These are phyloP conservation scores for Citrus australasica DNA, from an alignment of 345 rosid genomes.

Conservation along the genomic window DNA sequence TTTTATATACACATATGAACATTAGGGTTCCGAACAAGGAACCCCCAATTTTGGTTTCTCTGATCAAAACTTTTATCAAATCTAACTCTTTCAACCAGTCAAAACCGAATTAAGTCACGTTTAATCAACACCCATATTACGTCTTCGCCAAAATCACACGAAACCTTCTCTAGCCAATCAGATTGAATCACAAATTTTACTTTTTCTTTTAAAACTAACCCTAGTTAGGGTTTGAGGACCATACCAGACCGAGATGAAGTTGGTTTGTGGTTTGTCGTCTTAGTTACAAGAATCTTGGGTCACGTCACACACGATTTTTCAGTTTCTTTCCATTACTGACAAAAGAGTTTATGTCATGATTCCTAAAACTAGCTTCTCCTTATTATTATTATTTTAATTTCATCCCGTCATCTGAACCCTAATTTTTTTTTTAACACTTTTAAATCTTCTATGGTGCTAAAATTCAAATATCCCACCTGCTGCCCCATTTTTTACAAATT, in stretches of 20 bases:
- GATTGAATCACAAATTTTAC: slow-evolving; percentile 8
- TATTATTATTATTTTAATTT: background rate
- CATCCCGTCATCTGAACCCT: slow-evolving; percentile 21
- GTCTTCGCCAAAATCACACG: slow-evolving; percentile 34
- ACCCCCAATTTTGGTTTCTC: slow-evolving; percentile 7
- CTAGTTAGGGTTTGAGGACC: slow-evolving; percentile 36
- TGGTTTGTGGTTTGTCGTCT: slow-evolving; percentile 35
- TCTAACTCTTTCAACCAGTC: slow-evolving; percentile 27
- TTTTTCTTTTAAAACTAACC: background rate
- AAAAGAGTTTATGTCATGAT: slow-evolving; percentile 51
- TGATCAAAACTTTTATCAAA: slow-evolving; percentile 13
- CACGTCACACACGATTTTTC: slow-evolving; percentile 64
- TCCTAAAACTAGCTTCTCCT: slow-evolving; percentile 13
- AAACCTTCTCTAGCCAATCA: slow-evolving; percentile 27
- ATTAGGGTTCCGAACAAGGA: background rate
- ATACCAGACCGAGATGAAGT: slow-evolving; percentile 33
- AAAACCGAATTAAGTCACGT: slow-evolving; percentile 18
- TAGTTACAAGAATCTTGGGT: slow-evolving; percentile 63
- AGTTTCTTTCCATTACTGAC: slow-evolving; percentile 55
- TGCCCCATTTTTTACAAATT: background rate
- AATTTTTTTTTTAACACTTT: background rate
- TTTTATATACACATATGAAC: too few relatives aligned
- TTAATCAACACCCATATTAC: slow-evolving; percentile 24
- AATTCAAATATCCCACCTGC: slow-evolving; percentile 2
- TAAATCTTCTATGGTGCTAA: background rate